Percentiles rank a stretch among this genome's conserved stretches.
These are phyloP conservation scores for Fusarium udum DNA, from an alignment of 2,329 filamentous ascomycete genomes.

Conservation along the genomic window DNA sequence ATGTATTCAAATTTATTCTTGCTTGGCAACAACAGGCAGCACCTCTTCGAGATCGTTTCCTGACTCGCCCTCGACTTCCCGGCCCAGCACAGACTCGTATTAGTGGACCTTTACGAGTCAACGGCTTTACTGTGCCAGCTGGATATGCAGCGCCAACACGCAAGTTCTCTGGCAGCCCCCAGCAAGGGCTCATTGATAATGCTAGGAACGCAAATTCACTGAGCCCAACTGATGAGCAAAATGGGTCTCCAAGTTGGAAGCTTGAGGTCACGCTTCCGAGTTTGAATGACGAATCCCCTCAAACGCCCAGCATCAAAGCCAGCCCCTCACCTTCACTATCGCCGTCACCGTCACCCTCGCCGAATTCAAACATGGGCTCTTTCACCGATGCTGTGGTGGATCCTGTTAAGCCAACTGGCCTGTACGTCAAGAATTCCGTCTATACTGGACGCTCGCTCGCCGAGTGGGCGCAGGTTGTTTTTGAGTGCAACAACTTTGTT, in stretches of 20 bases:
- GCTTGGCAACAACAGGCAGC: conserved; percentile 69
- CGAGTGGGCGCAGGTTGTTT: conserved; percentile 79
- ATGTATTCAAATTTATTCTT: conserved; percentile 78
- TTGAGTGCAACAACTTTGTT: conserved; percentile 83
- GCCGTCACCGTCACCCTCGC: conserved; percentile 23
- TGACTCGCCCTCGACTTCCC: conserved; percentile 75
- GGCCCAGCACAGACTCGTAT: conserved; percentile 74
- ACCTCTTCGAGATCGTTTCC: conserved; percentile 67
- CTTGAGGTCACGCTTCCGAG: conserved; percentile 38
- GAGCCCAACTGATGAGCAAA: conserved; percentile 45
- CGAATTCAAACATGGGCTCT: conserved; percentile 38
- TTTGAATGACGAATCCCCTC: conserved; percentile 22
- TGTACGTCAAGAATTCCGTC: conserved; percentile 58
- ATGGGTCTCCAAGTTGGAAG: conserved; percentile 20
- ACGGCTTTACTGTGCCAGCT: conserved; percentile 51
- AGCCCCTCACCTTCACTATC: conserved; percentile 16
- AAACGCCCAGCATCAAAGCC: conserved; percentile 2
- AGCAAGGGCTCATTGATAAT: conserved; percentile 58
- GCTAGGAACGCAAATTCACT: conserved; percentile 60
- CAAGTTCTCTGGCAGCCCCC: conserved; percentile 57
- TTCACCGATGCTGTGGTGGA: conserved; percentile 48
- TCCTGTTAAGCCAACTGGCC: conserved; percentile 57
- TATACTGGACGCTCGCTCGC: conserved; percentile 79
- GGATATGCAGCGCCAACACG: conserved; percentile 56
- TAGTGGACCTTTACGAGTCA: conserved; percentile 51